Evolutionary conservation across 2,329 filamentous ascomycete species (phyloP).

Genomic region (Cladophialophora chaetospira): DNA sequence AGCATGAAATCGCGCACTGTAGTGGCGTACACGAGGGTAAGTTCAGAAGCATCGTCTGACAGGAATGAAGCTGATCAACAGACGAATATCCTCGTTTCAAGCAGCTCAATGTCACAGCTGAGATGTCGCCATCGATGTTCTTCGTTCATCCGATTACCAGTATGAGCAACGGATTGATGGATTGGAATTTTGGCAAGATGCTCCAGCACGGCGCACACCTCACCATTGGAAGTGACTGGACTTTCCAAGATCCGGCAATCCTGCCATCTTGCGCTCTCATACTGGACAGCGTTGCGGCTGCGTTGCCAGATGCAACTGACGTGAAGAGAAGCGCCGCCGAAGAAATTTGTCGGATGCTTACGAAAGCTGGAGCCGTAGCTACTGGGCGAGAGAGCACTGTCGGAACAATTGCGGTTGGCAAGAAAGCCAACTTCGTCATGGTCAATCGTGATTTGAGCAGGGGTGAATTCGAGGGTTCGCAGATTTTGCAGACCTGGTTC

Average conservation of each 20-base stretch:
- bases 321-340: slow-evolving; percentile 5
- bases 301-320: background rate
- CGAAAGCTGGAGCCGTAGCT: slow-evolving; percentile 36
- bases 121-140: slow-evolving; percentile 39
- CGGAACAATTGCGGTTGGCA: slow-evolving; percentile 39
- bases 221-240: slow-evolving; percentile 38
- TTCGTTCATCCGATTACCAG: slow-evolving; percentile 29
- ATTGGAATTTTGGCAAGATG: slow-evolving; percentile 38
- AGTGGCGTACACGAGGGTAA: slow-evolving; percentile 35
- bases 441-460: slow-evolving; percentile 37
- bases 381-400: slow-evolving; percentile 33
- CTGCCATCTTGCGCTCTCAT: slow-evolving; percentile 7
- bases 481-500: slow-evolving; percentile 38
- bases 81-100: slow-evolving; percentile 37
- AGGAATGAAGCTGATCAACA: slow-evolving; percentile 8
- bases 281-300: slow-evolving; percentile 1
- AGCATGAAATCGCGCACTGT: slow-evolving; percentile 35
- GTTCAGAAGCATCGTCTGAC: background rate
- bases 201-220: slow-evolving; percentile 34
- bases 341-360: slow-evolving; percentile 34
- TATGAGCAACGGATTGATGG: slow-evolving; percentile 24
- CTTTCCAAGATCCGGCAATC: slow-evolving; percentile 9
- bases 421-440: slow-evolving; percentile 40
- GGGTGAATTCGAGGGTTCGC: slow-evolving; percentile 36
- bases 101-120: slow-evolving; percentile 38